These are phyloP conservation scores for Fusarium sororula DNA, from an alignment of 2,329 filamentous ascomycete genomes.

Conservation along the genomic window DNA sequence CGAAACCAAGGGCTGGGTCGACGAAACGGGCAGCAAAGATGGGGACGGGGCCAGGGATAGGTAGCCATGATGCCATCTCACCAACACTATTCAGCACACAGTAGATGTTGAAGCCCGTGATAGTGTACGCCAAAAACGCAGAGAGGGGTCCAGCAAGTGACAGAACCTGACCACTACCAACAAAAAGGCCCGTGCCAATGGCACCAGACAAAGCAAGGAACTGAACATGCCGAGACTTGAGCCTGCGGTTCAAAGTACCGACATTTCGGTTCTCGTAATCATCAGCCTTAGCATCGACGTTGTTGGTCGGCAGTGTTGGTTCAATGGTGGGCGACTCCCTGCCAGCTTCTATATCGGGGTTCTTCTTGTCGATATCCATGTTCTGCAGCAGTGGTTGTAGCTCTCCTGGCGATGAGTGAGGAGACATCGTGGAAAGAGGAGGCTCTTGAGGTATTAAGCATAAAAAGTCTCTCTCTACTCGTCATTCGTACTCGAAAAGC, in stretches of 20 bases:
- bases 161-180: slow-evolving; percentile 13
- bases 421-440: background rate
- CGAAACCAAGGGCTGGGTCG: slow-evolving; percentile 58
- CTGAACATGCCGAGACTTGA: slow-evolving; percentile 67
- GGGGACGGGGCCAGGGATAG: background rate
- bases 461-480: background rate
- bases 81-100: slow-evolving; percentile 49
- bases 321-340: slow-evolving; percentile 13
- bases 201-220: slow-evolving; percentile 58
- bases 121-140: slow-evolving; percentile 12
- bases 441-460: background rate
- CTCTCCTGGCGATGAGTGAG: background rate
- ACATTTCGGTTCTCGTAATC: slow-evolving; percentile 21
- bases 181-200: slow-evolving; percentile 27
- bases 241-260: slow-evolving; percentile 25
- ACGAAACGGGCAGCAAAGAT: slow-evolving; percentile 56
- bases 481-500: background rate
- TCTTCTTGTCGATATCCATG: slow-evolving; percentile 16
- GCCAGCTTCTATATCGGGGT: slow-evolving; percentile 12
- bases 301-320: slow-evolving; percentile 13
- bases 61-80: slow-evolving; percentile 25
- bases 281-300: slow-evolving; percentile 5
- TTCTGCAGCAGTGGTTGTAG: background rate
- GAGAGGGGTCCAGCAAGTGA: slow-evolving; percentile 20
- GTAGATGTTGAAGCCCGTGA: slow-evolving; percentile 21